Conservation (phyloP, 108 stramenopile species). For the Nannochloropsis oceanica region DNA sequence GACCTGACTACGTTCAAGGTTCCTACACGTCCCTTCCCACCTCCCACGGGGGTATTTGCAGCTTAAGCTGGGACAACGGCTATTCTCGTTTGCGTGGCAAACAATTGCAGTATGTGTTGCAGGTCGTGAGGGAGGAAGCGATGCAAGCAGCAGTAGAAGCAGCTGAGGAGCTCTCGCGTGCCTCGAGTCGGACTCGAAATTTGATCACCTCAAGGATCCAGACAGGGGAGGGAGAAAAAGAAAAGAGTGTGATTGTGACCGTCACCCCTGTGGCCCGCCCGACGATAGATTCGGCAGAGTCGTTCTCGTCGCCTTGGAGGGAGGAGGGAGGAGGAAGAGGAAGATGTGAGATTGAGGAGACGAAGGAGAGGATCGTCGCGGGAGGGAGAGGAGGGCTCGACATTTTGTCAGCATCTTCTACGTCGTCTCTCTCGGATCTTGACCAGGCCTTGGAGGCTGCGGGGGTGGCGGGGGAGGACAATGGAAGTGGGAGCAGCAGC, state of each 20-base stretch:
- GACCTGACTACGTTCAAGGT: not conserved
- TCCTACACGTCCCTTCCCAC: not conserved
- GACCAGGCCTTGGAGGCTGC: not conserved
- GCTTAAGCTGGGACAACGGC: constrained; percentile 17
- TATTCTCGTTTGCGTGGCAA: constrained; percentile 25
- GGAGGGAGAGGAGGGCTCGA: not conserved
- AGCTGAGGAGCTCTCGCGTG: constrained; percentile 1
- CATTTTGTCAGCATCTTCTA: not conserved
- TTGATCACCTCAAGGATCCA: not conserved
- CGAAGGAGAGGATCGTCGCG: not conserved
- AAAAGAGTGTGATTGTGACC: not conserved
- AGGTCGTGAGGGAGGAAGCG: constrained; percentile 7
- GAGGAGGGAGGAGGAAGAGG: not conserved
- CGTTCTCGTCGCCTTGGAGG: not conserved
- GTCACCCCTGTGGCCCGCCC: not conserved
- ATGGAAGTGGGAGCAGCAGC: not conserved
- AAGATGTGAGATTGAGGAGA: not conserved
- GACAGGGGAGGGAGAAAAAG: not conserved
- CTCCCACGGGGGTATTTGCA: not conserved
- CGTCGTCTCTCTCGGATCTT: not conserved
- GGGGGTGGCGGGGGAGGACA: not conserved
- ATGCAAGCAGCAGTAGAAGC: constrained; percentile 29
- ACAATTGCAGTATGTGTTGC: constrained; percentile 13
- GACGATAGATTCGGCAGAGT: not conserved
- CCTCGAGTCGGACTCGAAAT: not conserved